These are phyloP conservation scores for Colletotrichum brevisporum DNA, from an alignment of 2,329 filamentous ascomycete species.

Conservation along the genomic window DNA sequence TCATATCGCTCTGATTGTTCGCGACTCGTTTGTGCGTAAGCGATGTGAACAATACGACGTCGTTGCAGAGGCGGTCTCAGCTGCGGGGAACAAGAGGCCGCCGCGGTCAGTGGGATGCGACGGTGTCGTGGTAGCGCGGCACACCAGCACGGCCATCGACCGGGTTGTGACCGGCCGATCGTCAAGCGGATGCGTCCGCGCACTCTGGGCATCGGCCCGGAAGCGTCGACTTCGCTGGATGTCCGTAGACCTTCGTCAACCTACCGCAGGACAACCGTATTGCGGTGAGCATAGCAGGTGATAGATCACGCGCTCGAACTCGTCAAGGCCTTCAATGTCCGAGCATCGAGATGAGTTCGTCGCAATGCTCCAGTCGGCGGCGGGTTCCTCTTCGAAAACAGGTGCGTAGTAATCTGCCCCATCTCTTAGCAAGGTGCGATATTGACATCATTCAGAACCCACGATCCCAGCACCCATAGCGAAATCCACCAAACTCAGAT, in stretches of 20 bases:
- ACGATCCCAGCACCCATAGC: slow-evolving; percentile 24
- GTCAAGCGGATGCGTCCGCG: slow-evolving; percentile 28
- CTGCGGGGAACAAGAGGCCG: slow-evolving; percentile 20
- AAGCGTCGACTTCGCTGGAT: neutral
- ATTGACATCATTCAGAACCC: slow-evolving; percentile 31
- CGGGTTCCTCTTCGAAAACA: neutral
- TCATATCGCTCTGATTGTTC: slow-evolving; percentile 10
- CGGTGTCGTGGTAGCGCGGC: slow-evolving; percentile 14
- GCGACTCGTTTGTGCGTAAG: slow-evolving; percentile 33
- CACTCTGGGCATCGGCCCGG: slow-evolving; percentile 15
- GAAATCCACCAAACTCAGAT: slow-evolving; percentile 28
- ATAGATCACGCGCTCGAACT: neutral
- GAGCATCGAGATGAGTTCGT: neutral
- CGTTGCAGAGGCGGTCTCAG: slow-evolving; percentile 28
- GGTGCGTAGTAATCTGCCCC: slow-evolving; percentile 13
- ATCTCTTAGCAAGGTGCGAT: slow-evolving; percentile 23
- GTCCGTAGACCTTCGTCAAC: neutral
- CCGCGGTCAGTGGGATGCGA: slow-evolving; percentile 25
- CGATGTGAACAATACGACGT: slow-evolving; percentile 38
- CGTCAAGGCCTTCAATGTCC: neutral
- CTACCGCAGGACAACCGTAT: neutral
- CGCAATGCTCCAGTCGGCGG: neutral
- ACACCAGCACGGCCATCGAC: slow-evolving; percentile 18
- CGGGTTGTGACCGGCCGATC: slow-evolving; percentile 34
- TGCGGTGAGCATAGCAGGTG: neutral